Evolutionary conservation across 495 filamentous ascomycete species (phyloP), one percentile per base, ranked within the genome.

Genomic region (Aspergillus kassunensis): DNA sequence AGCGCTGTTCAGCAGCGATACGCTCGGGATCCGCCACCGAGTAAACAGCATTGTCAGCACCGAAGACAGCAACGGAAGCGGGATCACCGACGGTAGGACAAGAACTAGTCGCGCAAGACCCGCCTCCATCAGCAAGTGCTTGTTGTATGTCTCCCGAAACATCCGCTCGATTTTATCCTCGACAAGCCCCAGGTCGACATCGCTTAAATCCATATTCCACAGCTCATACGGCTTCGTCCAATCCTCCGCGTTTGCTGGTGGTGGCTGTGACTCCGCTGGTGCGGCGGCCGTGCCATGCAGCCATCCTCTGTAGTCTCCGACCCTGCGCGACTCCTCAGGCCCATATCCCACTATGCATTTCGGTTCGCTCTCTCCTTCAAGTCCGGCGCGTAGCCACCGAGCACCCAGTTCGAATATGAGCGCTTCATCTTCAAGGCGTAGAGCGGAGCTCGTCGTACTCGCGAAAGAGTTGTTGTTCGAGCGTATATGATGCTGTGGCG

Each of bases 161-260:
- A 83, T 83, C 43, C 90, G 77, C 67, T 97, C 93, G 24, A 97
- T 78, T 68, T 90, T 92, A 67, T 97, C 92, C 47, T 86, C 84
- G 5, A 97, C 81, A 43, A 96, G 69, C 2, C 84, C 88, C 19
- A 95, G 58, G 63, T 97, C 87, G 3, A 88, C 56, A 2, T 76
- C 76, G 35, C 87, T 76, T 42, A 93, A 48, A 61, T 97, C 89
- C 53, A 81, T 76, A 29, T 77, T 77, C 87, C 91, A 98, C 21
- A 97, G 68, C 72, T 97, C 93, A 63, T 89, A 71, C 19, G 83
- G 78, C 15, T 76, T 69, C 12, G 80, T 80, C 91, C 90, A 95
- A 9, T 73, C 69, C 8, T 74, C 72, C 49, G 82, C 80, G 13
- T 74, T 76, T 4, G 78, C 61, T n/a, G 60, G 56, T 16, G 55